Conservation (phyloP, 768 basidiomycete species). For the Pleurotus salmoneostramineus region DNA sequence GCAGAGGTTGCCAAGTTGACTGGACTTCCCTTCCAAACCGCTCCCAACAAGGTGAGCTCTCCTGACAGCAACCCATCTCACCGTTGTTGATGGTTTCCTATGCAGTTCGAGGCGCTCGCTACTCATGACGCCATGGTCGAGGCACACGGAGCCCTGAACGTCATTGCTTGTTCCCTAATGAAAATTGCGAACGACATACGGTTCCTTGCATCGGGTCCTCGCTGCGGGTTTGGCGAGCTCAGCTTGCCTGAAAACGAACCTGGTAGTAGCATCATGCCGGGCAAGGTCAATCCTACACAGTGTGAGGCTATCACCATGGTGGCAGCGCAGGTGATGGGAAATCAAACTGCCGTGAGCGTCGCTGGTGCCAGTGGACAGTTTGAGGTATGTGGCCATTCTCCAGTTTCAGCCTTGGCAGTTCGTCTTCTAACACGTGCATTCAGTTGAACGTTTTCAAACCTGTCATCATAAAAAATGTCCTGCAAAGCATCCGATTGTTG, state of each 20-base stretch:
- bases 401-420: neutral
- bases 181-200: constrained; percentile 99
- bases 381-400: constrained; percentile 53
- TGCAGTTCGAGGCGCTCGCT: constrained; percentile 93
- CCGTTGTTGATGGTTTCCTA: neutral
- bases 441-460: constrained; percentile 99
- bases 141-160: constrained; percentile 94
- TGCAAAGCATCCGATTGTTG: constrained; percentile 92
- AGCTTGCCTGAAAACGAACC: constrained; percentile 97
- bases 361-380: constrained; percentile 97
- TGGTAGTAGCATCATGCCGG: constrained; percentile 99
- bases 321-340: constrained; percentile 97
- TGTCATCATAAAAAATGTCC: constrained; percentile 95
- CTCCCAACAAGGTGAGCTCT: constrained; percentile 85
- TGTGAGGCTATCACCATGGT: constrained; percentile 99
- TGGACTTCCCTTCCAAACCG: constrained; percentile 89
- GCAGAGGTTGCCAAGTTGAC: constrained; percentile 88
- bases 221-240: constrained; percentile 95
- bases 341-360: constrained; percentile 88
- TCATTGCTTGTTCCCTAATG: constrained; percentile 95
- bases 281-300: constrained; percentile 99
- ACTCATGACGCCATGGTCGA: constrained; percentile 98
- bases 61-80: neutral
- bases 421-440: neutral
- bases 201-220: constrained; percentile 95